Conservation (phyloP, 1,284 basidiomycete species). For the Stygiomarasmius scandens region DNA sequence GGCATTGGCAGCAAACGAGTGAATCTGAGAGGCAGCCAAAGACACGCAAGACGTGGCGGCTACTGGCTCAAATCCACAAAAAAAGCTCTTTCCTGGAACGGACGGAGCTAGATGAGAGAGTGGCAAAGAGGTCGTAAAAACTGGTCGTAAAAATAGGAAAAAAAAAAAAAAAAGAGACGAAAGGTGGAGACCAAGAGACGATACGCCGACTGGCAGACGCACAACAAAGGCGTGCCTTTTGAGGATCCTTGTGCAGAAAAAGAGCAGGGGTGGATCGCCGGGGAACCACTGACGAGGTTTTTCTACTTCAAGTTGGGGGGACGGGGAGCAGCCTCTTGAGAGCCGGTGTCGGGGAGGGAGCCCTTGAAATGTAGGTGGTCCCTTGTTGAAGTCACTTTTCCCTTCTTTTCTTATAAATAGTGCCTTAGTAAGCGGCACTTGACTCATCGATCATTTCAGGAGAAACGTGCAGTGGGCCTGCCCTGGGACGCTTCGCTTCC, state of each 20-base stretch:
- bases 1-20: slow-evolving; percentile 65
- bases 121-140: slow-evolving; percentile 20
- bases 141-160: slow-evolving; percentile 62
- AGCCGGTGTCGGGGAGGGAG: no score
- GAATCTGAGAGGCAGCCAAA: slow-evolving; percentile 40
- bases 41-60: slow-evolving; percentile 41
- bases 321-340: slow-evolving; percentile 40
- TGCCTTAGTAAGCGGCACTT: neutral
- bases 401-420: no score
- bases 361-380: no score
- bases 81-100: slow-evolving; percentile 32
- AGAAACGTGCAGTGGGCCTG: neutral
- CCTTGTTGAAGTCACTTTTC: slow-evolving; percentile 47
- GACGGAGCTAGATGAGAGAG: slow-evolving; percentile 18
- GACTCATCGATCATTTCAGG: no score
- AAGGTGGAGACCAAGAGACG: slow-evolving; percentile 34
- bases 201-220: slow-evolving; percentile 68
- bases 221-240: slow-evolving; percentile 93
- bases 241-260: slow-evolving; percentile 31
- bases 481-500: no score
- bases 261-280: slow-evolving; percentile 17
- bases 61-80: slow-evolving; percentile 39
- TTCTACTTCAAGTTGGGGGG: slow-evolving; percentile 19
- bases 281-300: slow-evolving; percentile 11
- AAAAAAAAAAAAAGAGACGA: slow-evolving; percentile 28